Evolutionary conservation across 129 eudicot genomes (phyloP).

Genomic region (Tagetes erecta): DNA sequence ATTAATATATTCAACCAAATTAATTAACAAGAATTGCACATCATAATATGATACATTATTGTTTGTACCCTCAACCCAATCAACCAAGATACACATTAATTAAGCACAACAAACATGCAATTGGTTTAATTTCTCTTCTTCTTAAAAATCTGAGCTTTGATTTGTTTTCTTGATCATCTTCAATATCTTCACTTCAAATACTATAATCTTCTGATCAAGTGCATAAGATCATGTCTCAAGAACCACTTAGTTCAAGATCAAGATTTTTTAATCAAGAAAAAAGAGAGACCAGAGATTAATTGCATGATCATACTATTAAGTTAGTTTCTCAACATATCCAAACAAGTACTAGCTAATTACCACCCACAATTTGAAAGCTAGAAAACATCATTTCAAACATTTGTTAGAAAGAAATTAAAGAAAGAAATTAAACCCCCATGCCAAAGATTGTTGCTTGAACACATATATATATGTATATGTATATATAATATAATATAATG

Average conservation of each 20-base stretch:
- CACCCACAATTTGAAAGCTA: slow-evolving; percentile 41
- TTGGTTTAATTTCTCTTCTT: slow-evolving; percentile 23
- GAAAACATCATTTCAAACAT: slow-evolving; percentile 17
- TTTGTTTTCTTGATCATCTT: slow-evolving; percentile 34
- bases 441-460: slow-evolving; percentile 26
- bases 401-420: slow-evolving; percentile 9
- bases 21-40: slow-evolving; percentile 27
- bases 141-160: slow-evolving; percentile 36
- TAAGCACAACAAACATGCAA: slow-evolving; percentile 8
- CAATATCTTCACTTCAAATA: slow-evolving; percentile 12
- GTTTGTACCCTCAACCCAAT: slow-evolving; percentile 40
- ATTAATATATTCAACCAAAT: slow-evolving; percentile 13
- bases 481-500: slow-evolving; percentile 12
- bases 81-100: slow-evolving; percentile 24
- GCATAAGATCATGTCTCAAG: slow-evolving; percentile 7
- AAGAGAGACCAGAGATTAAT: slow-evolving; percentile 28
- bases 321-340: slow-evolving; percentile 48
- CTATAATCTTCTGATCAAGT: slow-evolving; percentile 21
- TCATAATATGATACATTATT: slow-evolving; percentile 39
- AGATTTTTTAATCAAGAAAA: slow-evolving; percentile 21
- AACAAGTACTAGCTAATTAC: slow-evolving; percentile 23
- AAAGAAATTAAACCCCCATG: slow-evolving; percentile 26
- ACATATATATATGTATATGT: slow-evolving; percentile 8
- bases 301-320: slow-evolving; percentile 43
- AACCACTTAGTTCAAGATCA: slow-evolving; percentile 26